phyloP scores from a whole-genome alignment of 1,284 basidiomycete genomes.

The Ceratobasidium sp. region DNA sequence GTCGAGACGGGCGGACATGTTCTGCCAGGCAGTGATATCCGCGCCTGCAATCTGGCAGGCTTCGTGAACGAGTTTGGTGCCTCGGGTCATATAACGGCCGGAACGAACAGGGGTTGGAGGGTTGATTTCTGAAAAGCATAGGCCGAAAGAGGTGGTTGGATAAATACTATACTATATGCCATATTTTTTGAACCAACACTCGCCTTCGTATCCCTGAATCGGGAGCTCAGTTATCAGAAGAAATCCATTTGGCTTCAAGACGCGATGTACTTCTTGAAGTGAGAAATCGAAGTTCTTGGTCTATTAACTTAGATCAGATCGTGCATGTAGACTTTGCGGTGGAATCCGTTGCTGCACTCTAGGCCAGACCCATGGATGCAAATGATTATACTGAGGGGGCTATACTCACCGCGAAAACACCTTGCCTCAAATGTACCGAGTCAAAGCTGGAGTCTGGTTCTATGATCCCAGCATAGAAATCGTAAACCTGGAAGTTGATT shows the following conservation, averaged over 20 bases:
- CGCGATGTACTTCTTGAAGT: conserved; percentile 4
- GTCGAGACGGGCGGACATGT: conserved; percentile 10
- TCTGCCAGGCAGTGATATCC: conserved; percentile 1
- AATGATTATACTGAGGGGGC: not conserved
- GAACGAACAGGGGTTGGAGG: not conserved
- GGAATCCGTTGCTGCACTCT: no score
- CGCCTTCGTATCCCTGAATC: not conserved
- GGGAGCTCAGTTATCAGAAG: not conserved
- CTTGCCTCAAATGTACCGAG: conserved; percentile 23
- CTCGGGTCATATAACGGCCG: not conserved
- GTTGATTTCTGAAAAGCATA: not conserved
- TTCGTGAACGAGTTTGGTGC: not conserved
- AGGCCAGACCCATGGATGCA: not conserved
- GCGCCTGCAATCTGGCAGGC: not conserved
- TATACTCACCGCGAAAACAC: not conserved
- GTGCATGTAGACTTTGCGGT: not conserved
- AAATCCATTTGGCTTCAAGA: conserved; percentile 8
- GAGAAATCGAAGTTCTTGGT: not conserved
- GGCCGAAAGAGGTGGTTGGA: not conserved
- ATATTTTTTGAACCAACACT: not conserved
- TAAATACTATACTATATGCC: not conserved
- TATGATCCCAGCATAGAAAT: conserved; percentile 20
- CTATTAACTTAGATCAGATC: not conserved
- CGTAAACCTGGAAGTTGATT: conserved; percentile 27
- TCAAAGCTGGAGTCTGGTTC: conserved; percentile 31